Conservation (phyloP, 108 stramenopile species). For the Nitzschia palea region DNA sequence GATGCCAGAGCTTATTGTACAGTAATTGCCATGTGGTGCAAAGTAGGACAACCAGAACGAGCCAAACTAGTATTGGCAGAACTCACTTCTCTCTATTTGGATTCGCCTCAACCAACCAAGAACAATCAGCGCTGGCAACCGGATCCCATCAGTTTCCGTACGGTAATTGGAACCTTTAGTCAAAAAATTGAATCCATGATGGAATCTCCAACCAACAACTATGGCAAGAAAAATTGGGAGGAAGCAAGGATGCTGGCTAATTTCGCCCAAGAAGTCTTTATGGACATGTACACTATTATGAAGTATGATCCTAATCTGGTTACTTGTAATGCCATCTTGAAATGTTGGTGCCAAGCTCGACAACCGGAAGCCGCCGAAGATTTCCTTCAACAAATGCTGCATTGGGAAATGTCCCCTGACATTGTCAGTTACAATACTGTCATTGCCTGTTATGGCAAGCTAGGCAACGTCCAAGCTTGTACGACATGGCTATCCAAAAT, state of each 20-base stretch:
- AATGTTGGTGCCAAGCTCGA: slow-evolving; percentile 29
- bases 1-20: slow-evolving; percentile 25
- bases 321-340: slow-evolving; percentile 32
- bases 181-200: slow-evolving; percentile 2
- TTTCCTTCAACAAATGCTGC: slow-evolving; percentile 25
- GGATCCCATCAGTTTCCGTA: slow-evolving; percentile 24
- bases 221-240: not conserved
- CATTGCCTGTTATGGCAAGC: slow-evolving; percentile 16
- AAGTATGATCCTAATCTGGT: slow-evolving; percentile 18
- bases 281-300: slow-evolving; percentile 13
- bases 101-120: not conserved
- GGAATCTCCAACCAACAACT: not conserved
- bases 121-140: slow-evolving; percentile 5
- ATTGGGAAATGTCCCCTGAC: slow-evolving; percentile 18
- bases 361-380: slow-evolving; percentile 19
- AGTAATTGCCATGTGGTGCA: slow-evolving; percentile 24
- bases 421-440: slow-evolving; percentile 34
- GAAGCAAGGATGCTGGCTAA: not conserved
- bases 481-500: slow-evolving; percentile 10
- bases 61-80: slow-evolving; percentile 13
- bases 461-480: slow-evolving; percentile 20
- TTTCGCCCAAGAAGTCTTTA: slow-evolving; percentile 10
- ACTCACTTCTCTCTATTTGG: slow-evolving; percentile 6
- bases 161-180: slow-evolving; percentile 23
- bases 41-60: slow-evolving; percentile 19